phyloP scores from a whole-genome alignment of 192 early-diverging fungal species.

The Coemansia sp. region DNA sequence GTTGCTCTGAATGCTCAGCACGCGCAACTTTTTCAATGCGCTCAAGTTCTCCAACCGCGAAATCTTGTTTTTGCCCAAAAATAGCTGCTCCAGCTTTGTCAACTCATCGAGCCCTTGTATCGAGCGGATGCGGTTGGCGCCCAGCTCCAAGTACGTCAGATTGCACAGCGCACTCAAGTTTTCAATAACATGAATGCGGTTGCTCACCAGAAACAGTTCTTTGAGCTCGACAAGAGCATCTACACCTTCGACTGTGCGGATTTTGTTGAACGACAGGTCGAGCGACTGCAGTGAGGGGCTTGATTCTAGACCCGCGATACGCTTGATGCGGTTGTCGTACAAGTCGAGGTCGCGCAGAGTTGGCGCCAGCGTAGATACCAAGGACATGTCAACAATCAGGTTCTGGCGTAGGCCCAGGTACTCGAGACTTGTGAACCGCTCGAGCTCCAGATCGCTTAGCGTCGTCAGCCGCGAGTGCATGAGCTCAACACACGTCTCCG shows the following conservation, averaged over 20 bases:
- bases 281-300: slow-evolving; percentile 66
- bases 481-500: slow-evolving; percentile 40
- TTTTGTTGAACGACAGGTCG: slow-evolving; percentile 97
- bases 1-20: slow-evolving; percentile 86
- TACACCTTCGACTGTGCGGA: slow-evolving; percentile 74
- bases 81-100: slow-evolving; percentile 83
- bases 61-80: slow-evolving; percentile 99
- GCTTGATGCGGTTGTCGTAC: slow-evolving; percentile 91
- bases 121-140: slow-evolving; percentile 88
- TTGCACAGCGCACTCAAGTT: slow-evolving; percentile 65
- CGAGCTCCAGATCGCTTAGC: slow-evolving; percentile 24
- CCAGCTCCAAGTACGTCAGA: slow-evolving; percentile 86
- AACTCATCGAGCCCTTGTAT: slow-evolving; percentile 84
- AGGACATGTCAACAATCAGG: slow-evolving; percentile 68
- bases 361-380: slow-evolving; percentile 54
- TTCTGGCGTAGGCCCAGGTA: slow-evolving; percentile 82
- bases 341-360: slow-evolving; percentile 82
- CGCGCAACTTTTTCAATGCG: slow-evolving; percentile 61
- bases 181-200: slow-evolving; percentile 85
- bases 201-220: slow-evolving; percentile 89
- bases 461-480: slow-evolving; percentile 38
- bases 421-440: slow-evolving; percentile 53
- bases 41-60: slow-evolving; percentile 70
- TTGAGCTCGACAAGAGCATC: slow-evolving; percentile 61
- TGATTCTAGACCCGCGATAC: slow-evolving; percentile 65